phyloP scores from a whole-genome alignment of 768 basidiomycete species.

The Suillus luteus region DNA sequence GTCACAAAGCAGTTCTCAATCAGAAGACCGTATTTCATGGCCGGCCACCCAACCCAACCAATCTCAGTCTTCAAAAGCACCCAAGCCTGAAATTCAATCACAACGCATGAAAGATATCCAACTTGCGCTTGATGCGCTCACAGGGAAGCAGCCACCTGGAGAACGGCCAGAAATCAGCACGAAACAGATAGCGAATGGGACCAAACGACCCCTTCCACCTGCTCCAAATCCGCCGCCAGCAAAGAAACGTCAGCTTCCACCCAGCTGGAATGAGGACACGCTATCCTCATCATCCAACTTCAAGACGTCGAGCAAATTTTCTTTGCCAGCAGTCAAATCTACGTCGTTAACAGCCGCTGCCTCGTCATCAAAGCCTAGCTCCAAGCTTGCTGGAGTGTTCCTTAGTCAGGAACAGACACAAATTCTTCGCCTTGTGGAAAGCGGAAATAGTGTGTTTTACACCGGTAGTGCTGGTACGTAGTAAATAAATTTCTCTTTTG shows the following conservation, averaged over 20 bases:
- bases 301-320: conserved; percentile 19
- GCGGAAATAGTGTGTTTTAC: conserved; percentile 83
- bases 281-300: conserved; percentile 40
- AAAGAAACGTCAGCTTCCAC: conserved; percentile 63
- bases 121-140: conserved; percentile 51
- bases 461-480: conserved; percentile 93
- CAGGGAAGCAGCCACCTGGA: conserved; percentile 28
- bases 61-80: conserved; percentile 20
- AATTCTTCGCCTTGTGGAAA: conserved; percentile 76
- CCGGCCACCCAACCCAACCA: conserved; percentile 33
- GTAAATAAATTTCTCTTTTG: conserved; percentile 6
- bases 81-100: conserved; percentile 23
- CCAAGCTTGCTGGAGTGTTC: conserved; percentile 45
- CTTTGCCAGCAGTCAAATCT: conserved; percentile 16
- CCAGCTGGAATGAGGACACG: conserved; percentile 45
- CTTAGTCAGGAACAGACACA: conserved; percentile 87
- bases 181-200: conserved; percentile 26
- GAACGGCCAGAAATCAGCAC: conserved; percentile 19
- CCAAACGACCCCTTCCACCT: conserved; percentile 35
- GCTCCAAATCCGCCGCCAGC: conserved; percentile 29
- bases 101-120: conserved; percentile 60
- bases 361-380: conserved; percentile 14
- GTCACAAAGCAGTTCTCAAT: conserved; percentile 45
- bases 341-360: conserved; percentile 12
- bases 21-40: conserved; percentile 42